Conservation (phyloP, 1,284 basidiomycete species). For the Wolfiporia cocos region DNA sequence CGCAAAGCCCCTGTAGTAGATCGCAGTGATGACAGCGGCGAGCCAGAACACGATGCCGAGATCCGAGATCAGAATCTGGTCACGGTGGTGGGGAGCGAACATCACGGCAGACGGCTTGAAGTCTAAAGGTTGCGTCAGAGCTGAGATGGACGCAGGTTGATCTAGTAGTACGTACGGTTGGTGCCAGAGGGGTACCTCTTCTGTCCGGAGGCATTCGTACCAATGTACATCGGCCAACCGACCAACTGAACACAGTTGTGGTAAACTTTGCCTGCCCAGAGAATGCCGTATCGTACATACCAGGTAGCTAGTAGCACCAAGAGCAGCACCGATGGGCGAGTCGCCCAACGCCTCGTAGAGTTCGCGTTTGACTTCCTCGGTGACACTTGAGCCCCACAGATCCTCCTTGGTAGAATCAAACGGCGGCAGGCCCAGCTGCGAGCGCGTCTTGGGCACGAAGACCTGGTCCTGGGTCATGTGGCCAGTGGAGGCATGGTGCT, state of each 20-base stretch:
- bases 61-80: conserved; percentile 82
- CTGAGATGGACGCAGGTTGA: background rate
- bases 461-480: conserved; percentile 98
- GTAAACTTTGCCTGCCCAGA: background rate
- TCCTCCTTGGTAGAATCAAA: conserved; percentile 69
- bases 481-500: conserved; percentile 94
- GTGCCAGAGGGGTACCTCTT: conserved; percentile 75
- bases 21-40: conserved; percentile 51
- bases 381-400: conserved; percentile 61
- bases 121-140: no score
- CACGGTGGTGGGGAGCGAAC: conserved; percentile 81
- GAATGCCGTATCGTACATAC: conserved; percentile 37
- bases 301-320: conserved; percentile 65
- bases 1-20: conserved; percentile 63
- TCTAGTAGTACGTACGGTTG: conserved; percentile 58
- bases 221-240: conserved; percentile 88
- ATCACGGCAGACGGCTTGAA: conserved; percentile 79
- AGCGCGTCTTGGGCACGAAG: conserved; percentile 89
- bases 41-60: conserved; percentile 78
- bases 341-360: conserved; percentile 89
- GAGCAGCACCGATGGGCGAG: conserved; percentile 79
- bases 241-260: conserved; percentile 41
- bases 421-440: conserved; percentile 58
- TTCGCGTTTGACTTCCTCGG: conserved; percentile 71
- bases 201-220: conserved; percentile 88